A percentile compares a stretch with the other conserved stretches of the same genome.
These are phyloP conservation scores for Nakazawaea laoshanensis DNA, from an alignment of 805 yeast species.

Conservation along the genomic window DNA sequence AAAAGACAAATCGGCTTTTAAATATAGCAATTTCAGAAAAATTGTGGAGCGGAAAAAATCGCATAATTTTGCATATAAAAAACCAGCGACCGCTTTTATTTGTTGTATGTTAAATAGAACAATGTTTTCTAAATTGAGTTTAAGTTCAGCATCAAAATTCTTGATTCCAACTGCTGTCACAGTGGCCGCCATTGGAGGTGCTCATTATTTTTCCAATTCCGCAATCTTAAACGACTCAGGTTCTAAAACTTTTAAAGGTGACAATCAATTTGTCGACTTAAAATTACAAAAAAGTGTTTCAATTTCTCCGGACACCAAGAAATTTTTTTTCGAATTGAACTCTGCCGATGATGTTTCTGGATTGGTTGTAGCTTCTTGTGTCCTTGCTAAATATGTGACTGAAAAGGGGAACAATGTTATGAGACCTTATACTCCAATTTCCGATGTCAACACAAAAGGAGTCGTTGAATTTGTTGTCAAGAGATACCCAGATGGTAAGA, in stretches of 20 bases:
- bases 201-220: slow-evolving; percentile 24
- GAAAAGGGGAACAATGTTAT: slow-evolving; percentile 81
- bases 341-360: slow-evolving; percentile 64
- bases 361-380: slow-evolving; percentile 66
- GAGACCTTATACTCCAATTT: slow-evolving; percentile 85
- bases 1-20: too few species aligned
- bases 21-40: too few species aligned
- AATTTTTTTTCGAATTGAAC: slow-evolving; percentile 64
- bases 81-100: too few species aligned
- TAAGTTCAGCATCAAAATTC: background rate
- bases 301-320: slow-evolving; percentile 56
- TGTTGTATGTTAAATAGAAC: background rate
- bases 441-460: slow-evolving; percentile 65
- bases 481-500: slow-evolving; percentile 77
- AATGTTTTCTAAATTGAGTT: slow-evolving; percentile 8
- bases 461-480: slow-evolving; percentile 74
- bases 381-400: slow-evolving; percentile 75
- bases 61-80: too few species aligned
- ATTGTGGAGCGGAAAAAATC: too few species aligned
- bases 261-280: slow-evolving; percentile 65
- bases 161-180: slow-evolving; percentile 26
- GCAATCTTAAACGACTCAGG: slow-evolving; percentile 24
- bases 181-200: slow-evolving; percentile 38
- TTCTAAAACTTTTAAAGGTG: slow-evolving; percentile 47
- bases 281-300: slow-evolving; percentile 39